phyloP scores from a whole-genome alignment of 2,329 filamentous ascomycete genomes.

The Scedosporium minutisporum region DNA sequence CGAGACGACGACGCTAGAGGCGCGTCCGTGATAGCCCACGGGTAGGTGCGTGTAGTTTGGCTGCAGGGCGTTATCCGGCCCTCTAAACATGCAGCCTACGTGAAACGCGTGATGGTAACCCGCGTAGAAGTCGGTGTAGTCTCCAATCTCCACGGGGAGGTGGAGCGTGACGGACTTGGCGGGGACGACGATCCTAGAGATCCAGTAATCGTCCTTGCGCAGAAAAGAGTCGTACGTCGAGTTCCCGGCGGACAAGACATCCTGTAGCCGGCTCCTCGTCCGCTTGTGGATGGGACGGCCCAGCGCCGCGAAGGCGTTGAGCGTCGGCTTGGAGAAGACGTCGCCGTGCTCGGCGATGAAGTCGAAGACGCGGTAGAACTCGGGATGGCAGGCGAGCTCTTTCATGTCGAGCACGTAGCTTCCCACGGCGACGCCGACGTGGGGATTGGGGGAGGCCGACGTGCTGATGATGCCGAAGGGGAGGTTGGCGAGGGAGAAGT shows the following conservation, averaged over 20 bases:
- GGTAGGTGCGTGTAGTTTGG: constrained; percentile 67
- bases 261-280: constrained; percentile 54
- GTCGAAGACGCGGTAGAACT: constrained; percentile 9
- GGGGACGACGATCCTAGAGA: constrained; percentile 18
- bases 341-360: constrained; percentile 3
- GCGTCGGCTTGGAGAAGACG: constrained; percentile 35
- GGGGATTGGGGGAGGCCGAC: constrained; percentile 37
- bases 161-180: constrained; percentile 50
- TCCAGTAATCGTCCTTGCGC: constrained; percentile 24
- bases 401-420: constrained; percentile 54
- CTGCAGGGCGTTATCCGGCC: constrained; percentile 54
- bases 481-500: constrained; percentile 64
- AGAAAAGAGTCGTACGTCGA: constrained; percentile 24
- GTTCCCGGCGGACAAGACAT: constrained; percentile 40
- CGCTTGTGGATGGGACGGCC: constrained; percentile 34
- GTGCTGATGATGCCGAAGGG: constrained; percentile 68
- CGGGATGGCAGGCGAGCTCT: constrained; percentile 9
- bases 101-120: constrained; percentile 61
- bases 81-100: constrained; percentile 57
- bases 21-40: constrained; percentile 64
- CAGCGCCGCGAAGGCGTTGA: constrained; percentile 5
- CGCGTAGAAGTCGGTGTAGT: constrained; percentile 71
- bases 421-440: constrained; percentile 60
- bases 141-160: constrained; percentile 32
- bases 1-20: constrained; percentile 59